Percentiles rank a stretch among this genome's conserved stretches.
Evolutionary conservation across 140 eudicot genomes (phyloP).

Genomic region (Anethum foeniculum): DNA sequence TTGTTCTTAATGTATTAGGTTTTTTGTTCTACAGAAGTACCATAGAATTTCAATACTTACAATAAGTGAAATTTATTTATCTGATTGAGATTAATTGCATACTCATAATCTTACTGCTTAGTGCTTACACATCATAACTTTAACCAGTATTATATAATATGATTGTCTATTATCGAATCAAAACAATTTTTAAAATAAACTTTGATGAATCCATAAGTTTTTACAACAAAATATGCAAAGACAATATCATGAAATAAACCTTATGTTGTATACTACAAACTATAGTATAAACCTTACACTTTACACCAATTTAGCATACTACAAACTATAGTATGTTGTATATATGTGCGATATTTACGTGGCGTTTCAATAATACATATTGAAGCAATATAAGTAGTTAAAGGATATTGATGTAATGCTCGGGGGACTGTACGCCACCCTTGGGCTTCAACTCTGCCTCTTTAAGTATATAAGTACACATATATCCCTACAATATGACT

Average conservation of each 20-base stretch:
- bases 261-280: no score
- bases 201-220: background rate
- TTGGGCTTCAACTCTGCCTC: background rate
- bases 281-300: background rate
- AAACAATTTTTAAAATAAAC: no score
- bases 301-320: no score
- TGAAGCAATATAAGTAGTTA: background rate
- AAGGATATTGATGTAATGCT: background rate
- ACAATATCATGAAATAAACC: background rate
- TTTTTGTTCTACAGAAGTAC: no score
- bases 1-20: background rate
- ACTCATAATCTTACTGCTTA: background rate
- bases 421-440: background rate
- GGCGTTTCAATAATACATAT: background rate
- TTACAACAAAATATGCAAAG: background rate
- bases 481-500: no score
- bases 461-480: background rate
- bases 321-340: background rate
- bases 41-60: background rate
- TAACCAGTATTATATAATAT: background rate
- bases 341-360: background rate
- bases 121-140: background rate
- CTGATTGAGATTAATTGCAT: background rate
- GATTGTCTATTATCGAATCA: no score
- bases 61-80: background rate